Evolutionary conservation across 78 protist genomes (phyloP).

Genomic region (Polysphondylium violaceum): DNA sequence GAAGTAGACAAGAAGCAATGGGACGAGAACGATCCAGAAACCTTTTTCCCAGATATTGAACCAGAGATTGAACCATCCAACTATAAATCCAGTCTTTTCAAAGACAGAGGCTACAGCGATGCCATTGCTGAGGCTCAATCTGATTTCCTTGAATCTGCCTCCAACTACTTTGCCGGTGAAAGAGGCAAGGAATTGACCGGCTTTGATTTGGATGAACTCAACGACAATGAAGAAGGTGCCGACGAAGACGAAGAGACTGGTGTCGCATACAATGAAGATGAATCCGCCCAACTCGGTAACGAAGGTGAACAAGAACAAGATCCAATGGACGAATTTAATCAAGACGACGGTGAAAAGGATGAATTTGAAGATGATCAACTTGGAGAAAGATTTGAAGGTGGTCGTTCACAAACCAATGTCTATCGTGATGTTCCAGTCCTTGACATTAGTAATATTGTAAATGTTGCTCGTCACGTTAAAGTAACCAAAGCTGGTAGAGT

Average conservation of each 20-base stretch:
- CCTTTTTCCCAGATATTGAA: too few species aligned
- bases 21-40: too few species aligned
- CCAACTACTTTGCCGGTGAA: too few species aligned
- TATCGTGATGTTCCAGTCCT: neutral
- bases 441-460: neutral
- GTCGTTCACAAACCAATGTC: neutral
- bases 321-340: neutral
- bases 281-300: neutral
- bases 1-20: too few species aligned
- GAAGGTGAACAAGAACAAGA: neutral
- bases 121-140: too few species aligned
- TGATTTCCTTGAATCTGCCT: too few species aligned
- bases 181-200: too few species aligned
- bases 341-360: neutral
- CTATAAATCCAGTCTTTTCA: too few species aligned
- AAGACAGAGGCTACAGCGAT: too few species aligned
- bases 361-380: neutral
- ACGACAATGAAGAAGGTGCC: neutral
- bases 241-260: neutral
- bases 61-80: too few species aligned
- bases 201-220: neutral
- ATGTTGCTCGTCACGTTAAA: slow-evolving; percentile 40
- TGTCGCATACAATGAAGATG: neutral
- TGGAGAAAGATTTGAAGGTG: neutral
- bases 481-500: slow-evolving; percentile 74